These are phyloP conservation scores for Taphrina deformans DNA, from an alignment of 1,139 yeast species.

Conservation along the genomic window DNA sequence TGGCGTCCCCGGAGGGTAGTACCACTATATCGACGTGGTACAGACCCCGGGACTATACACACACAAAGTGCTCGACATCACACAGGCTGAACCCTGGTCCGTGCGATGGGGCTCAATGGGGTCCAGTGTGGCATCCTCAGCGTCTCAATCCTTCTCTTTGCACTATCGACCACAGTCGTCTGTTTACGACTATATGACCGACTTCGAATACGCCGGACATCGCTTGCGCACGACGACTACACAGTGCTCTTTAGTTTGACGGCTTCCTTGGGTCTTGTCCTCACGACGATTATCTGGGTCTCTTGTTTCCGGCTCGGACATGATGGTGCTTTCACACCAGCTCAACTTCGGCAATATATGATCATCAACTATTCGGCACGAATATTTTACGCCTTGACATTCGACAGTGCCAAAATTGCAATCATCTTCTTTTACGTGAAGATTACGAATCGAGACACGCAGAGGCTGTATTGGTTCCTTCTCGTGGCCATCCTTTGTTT, in stretches of 20 bases:
- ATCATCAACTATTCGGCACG: conserved; percentile 11
- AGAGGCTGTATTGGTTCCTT: conserved; percentile 14
- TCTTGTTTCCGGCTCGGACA: conserved; percentile 9
- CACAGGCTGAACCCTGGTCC: not conserved
- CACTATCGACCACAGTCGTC: conserved; percentile 19
- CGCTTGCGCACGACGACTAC: conserved; percentile 19
- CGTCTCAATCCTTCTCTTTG: not conserved
- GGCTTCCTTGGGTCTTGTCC: not conserved
- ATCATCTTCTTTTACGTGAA: conserved; percentile 23
- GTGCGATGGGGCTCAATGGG: conserved; percentile 14
- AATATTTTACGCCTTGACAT: conserved; percentile 20
- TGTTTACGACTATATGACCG: conserved; percentile 22
- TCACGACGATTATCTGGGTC: conserved; percentile 24
- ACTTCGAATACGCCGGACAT: not conserved
- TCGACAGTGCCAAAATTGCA: conserved; percentile 22
- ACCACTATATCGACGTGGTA: not conserved
- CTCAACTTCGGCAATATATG: not conserved
- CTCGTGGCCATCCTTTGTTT: conserved; percentile 11
- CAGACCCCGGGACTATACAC: not conserved
- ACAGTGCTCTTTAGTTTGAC: conserved; percentile 1
- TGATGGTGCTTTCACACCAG: not conserved
- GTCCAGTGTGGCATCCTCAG: conserved; percentile 12
- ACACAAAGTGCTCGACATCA: not conserved
- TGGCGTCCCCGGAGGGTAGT: not conserved
- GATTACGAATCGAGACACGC: conserved; percentile 8